phyloP scores from a whole-genome alignment of 495 filamentous ascomycete species.

The Hypomontagnella submonticulosa region DNA sequence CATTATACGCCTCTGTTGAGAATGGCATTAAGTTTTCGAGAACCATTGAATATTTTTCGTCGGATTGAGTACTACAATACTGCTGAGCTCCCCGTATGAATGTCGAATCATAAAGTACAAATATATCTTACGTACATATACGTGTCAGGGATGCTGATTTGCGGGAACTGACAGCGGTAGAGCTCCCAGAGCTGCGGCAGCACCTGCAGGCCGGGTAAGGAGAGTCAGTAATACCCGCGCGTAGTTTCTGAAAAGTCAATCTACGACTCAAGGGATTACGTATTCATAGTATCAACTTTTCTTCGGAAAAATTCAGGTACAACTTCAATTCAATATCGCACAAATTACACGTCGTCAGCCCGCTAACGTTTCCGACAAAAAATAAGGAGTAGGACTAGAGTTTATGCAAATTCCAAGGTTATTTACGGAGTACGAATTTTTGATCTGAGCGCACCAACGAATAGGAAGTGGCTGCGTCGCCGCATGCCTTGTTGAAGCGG shows the following conservation, averaged over 20 bases:
- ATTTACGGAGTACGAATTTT: constrained; percentile 27
- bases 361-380: neutral
- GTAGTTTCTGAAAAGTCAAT: constrained; percentile 9
- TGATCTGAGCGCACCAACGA: constrained; percentile 18
- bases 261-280: constrained; percentile 16
- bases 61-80: too few relatives aligned
- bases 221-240: constrained; percentile 13
- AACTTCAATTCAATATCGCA: constrained; percentile 22
- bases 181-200: constrained; percentile 15
- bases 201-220: constrained; percentile 27
- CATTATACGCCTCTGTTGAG: neutral
- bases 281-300: constrained; percentile 9
- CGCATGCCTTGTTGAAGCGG: constrained; percentile 37
- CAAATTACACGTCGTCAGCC: constrained; percentile 35
- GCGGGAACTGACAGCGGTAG: constrained; percentile 19
- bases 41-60: too few relatives aligned
- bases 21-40: too few relatives aligned
- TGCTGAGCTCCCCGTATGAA: constrained; percentile 11
- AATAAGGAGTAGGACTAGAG: neutral
- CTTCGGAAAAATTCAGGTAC: constrained; percentile 17
- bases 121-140: too few relatives aligned
- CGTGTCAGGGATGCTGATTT: constrained; percentile 12
- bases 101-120: constrained; percentile 1
- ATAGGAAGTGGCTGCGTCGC: constrained; percentile 28
- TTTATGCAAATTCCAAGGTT: constrained; percentile 21